Evolutionary conservation across 78 protist species (phyloP), one percentile per base, ranked within the genome.

Genomic region (Cavenderia fasciculata): DNA sequence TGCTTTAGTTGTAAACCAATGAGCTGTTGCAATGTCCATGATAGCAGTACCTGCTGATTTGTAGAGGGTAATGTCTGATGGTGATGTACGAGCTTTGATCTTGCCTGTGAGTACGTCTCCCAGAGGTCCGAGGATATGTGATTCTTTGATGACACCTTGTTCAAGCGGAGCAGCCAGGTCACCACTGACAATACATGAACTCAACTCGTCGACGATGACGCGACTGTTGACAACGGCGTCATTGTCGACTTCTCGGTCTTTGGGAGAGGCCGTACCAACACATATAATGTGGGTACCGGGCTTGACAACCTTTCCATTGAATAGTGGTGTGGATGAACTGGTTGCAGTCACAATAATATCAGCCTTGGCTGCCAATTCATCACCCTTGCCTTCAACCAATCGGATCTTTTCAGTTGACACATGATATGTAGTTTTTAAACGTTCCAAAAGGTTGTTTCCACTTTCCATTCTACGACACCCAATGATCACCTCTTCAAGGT

Each of bases 321-420:
- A 74, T 4, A 82, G 21, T 18, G 85, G 86, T 46, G 69, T 27
- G 8, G 40, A 34, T 29, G 86, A 66, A n/a, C 69, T 7, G 0
- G 93, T 74, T 14, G 93, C 93, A 12, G 86, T 51, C 1, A 87
- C 93, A 16, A 87, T 63, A 27, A 87, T 47, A 29, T 87, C 93
- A n/a, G 86, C 40, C 25, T 74, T 49, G n/a, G 1, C 5, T 18
- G 12, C 43, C 51, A 4, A 29, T 49, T 36, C n/a, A n/a, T n/a
- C n/a, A n/a, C n/a, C n/a, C n/a, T n/a, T n/a, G n/a, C n/a, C n/a
- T n/a, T n/a, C n/a, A n/a, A n/a, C n/a, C n/a, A n/a, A n/a, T n/a
- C n/a, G n/a, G n/a, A n/a, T n/a, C n/a, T n/a, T n/a, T n/a, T n/a
- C n/a, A n/a, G n/a, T n/a, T n/a, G n/a, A n/a, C n/a, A n/a, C n/a